Base-by-base conservation (phyloP, 2,329 filamentous ascomycete species). In the Bimuria novae-zelandiae region DNA sequence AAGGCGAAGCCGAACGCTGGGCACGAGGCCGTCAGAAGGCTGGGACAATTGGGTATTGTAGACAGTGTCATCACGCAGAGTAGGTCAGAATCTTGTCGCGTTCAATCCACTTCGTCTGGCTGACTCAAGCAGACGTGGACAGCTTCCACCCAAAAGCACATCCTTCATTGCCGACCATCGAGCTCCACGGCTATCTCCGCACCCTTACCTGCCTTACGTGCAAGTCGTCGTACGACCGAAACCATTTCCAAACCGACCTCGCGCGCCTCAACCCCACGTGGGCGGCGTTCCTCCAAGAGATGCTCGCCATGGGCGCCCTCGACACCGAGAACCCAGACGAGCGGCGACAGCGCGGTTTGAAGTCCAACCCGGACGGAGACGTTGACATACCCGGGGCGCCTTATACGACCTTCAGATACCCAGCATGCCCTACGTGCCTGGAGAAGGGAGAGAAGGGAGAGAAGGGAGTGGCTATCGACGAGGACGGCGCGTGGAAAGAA, bases 341-440 rank as follows among this genome's bases (percentile, higher is more conserved):
- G 73, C 83, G 87, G 55, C 79, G 81, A 35, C 81, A 80, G 48
- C 83, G 80, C 62, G 91, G 91, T 0, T 79, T 97, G 57, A 89
- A 87, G 70, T 86, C 90, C 29, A 97, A 97, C 64, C 92, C 94
- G 0, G 94, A 99, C 67, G 94, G 94, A 44, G 94, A 99, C 68
- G 90, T 97, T 22, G 92, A 97, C 67, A 76, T 97, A 17, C 90
- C 92, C 0, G 85, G 88, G 46, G 92, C 92, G 1, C 89, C 91
- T 1, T 97, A 97, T 72, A 88, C 85, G 12, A 93, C 88, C 0
- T 97, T 97, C 69, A 81, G 92, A 61, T 97, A 97, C 65, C 94
- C 94, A 0, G 83, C 93, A 1, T 97, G 94, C 73, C 91, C 92
- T 0, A 84, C 79, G 41, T 97, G 94, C 71, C 76, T 96, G 37